A percentile compares a stretch with the other conserved stretches of the same genome.
These are phyloP conservation scores for Pseudopyricularia cyperi DNA, from an alignment of 2,329 filamentous ascomycete species.

Conservation along the genomic window DNA sequence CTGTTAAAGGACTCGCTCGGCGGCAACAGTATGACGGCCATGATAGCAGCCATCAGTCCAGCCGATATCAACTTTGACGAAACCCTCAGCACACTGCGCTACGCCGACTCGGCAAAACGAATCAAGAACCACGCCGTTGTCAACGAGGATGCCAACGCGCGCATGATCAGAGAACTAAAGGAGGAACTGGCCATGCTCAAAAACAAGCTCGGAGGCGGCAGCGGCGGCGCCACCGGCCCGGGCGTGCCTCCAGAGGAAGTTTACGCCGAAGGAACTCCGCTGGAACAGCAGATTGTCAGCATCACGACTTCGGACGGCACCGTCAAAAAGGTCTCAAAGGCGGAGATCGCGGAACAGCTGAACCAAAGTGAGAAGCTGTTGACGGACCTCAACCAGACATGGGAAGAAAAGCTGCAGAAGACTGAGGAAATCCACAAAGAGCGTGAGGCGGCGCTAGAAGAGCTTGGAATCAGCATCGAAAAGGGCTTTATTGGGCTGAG, in stretches of 20 bases:
- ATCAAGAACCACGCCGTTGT: constrained; percentile 90
- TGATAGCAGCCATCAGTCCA: constrained; percentile 96
- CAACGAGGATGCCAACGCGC: constrained; percentile 96
- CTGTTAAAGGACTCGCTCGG: constrained; percentile 90
- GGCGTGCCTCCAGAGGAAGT: constrained; percentile 56
- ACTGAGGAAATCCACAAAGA: constrained; percentile 98
- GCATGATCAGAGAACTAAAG: constrained; percentile 97
- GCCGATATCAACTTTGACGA: constrained; percentile 76
- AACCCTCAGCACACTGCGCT: constrained; percentile 87
- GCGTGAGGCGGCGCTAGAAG: constrained; percentile 84
- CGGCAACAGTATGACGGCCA: constrained; percentile 95
- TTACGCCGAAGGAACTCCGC: constrained; percentile 83
- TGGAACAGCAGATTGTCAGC: constrained; percentile 93
- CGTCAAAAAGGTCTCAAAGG: constrained; percentile 92
- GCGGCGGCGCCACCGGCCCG: constrained; percentile 30
- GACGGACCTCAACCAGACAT: constrained; percentile 92
- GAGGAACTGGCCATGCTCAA: constrained; percentile 80
- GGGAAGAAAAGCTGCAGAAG: constrained; percentile 85
- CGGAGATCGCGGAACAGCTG: constrained; percentile 92
- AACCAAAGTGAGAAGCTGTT: constrained; percentile 95
- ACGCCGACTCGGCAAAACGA: constrained; percentile 93
- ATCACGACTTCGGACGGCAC: constrained; percentile 77
- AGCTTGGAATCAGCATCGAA: constrained; percentile 96
- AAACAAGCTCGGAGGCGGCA: constrained; percentile 58
- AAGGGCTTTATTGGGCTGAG: constrained; percentile 93